phyloP scores from a whole-genome alignment of 2,329 filamentous ascomycete genomes.

The Myriosclerotinia duriaeana region DNA sequence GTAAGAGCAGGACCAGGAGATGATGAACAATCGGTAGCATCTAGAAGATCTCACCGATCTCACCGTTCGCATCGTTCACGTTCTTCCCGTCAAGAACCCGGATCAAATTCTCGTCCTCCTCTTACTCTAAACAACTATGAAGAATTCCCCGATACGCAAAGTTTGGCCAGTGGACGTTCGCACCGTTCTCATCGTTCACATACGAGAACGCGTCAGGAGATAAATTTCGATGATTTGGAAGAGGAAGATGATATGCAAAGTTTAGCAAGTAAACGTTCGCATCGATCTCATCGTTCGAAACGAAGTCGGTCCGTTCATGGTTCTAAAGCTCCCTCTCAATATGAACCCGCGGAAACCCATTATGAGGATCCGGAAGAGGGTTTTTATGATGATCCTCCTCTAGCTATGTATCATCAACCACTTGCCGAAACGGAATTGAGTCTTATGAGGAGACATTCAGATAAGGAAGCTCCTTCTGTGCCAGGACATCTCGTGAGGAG shows the following conservation, averaged over 20 bases:
- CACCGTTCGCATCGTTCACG: conserved; percentile 34
- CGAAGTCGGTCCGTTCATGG: conserved; percentile 19
- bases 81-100: conserved; percentile 16
- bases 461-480: conserved; percentile 25
- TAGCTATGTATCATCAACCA: conserved; percentile 29
- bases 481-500: conserved; percentile 13
- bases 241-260: conserved; percentile 22
- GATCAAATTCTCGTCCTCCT: conserved; percentile 24
- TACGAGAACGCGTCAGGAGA: conserved; percentile 12
- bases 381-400: conserved; percentile 5
- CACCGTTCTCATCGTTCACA: conserved; percentile 26
- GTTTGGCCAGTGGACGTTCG: conserved; percentile 21
- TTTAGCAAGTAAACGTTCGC: conserved; percentile 23
- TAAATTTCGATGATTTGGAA: conserved; percentile 10
- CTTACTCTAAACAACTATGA: conserved; percentile 18
- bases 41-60: conserved; percentile 29
- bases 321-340: conserved; percentile 25
- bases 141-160: conserved; percentile 15
- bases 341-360: conserved; percentile 24
- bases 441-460: conserved; percentile 32
- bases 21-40: conserved; percentile 22
- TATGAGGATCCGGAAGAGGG: conserved; percentile 24
- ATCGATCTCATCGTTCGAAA: conserved; percentile 25
- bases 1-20: not conserved
- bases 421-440: conserved; percentile 29